These are phyloP conservation scores for Centaurea solstitialis DNA, from an alignment of 129 eudicot species.

Conservation along the genomic window DNA sequence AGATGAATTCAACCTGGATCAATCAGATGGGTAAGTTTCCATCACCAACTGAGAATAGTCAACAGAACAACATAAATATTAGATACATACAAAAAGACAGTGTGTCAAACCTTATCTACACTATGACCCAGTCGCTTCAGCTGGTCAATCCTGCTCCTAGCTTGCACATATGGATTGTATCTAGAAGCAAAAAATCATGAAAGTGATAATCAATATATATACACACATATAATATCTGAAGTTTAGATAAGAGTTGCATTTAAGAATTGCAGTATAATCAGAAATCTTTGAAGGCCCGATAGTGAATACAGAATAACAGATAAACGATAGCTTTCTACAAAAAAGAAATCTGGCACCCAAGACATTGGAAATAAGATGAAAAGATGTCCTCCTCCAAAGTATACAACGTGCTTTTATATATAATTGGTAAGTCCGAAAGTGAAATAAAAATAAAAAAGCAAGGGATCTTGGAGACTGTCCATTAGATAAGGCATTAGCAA, in stretches of 20 bases:
- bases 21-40: background rate
- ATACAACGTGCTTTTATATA: background rate
- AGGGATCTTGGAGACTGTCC: background rate
- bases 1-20: constrained; percentile 83
- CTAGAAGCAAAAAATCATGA: constrained; percentile 33
- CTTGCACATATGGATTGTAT: constrained; percentile 98
- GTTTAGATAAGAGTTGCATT: background rate
- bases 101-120: constrained; percentile 75
- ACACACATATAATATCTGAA: background rate
- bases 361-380: background rate
- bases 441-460: background rate
- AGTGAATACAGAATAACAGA: background rate
- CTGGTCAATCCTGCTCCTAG: constrained; percentile 95
- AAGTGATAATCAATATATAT: background rate
- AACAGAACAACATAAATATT: background rate
- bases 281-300: background rate
- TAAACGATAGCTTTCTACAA: background rate
- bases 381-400: background rate
- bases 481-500: background rate
- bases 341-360: background rate
- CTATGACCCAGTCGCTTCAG: constrained; percentile 97
- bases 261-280: background rate
- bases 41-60: background rate
- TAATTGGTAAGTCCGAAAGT: background rate
- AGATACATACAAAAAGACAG: background rate